phyloP scores from a whole-genome alignment of 2,329 filamentous ascomycete genomes.

The Diaporthe aspalathi region DNA sequence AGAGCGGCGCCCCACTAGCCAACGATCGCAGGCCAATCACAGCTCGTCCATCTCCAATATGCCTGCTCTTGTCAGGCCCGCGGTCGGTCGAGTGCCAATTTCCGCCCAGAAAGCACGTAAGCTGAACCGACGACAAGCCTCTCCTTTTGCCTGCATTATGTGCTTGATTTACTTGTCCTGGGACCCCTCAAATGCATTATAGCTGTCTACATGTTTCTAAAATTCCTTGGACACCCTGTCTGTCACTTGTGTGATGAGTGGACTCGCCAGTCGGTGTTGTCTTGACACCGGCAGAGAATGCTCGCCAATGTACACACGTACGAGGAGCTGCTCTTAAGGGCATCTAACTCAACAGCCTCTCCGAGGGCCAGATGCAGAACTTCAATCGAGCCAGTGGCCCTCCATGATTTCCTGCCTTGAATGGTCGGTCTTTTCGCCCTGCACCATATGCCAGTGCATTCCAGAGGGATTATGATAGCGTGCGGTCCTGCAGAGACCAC shows the following conservation, averaged over 20 bases:
- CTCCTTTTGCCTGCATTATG: neutral
- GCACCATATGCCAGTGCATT: neutral
- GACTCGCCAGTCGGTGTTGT: neutral
- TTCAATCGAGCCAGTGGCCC: neutral
- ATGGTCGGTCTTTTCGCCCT: too few species aligned
- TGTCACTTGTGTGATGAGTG: neutral
- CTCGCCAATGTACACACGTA: too few species aligned
- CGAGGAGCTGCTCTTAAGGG: neutral
- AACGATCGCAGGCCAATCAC: neutral
- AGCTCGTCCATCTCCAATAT: slow-evolving; percentile 17
- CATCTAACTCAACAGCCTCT: too few species aligned
- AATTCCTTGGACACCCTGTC: neutral
- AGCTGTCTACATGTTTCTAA: too few species aligned
- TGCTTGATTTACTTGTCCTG: neutral
- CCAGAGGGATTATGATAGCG: too few species aligned
- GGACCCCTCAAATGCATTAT: too few species aligned
- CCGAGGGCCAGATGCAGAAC: neutral
- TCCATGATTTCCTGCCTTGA: too few species aligned
- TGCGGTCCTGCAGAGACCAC: too few species aligned
- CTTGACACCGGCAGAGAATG: neutral
- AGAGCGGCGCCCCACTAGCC: neutral
- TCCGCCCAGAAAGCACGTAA: neutral
- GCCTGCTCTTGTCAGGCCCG: slow-evolving; percentile 6
- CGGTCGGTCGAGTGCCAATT: slow-evolving; percentile 10
- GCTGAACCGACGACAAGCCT: neutral